Base-by-base conservation (phyloP, 1,284 basidiomycete species). In the Paramarasmius palmivorus region DNA sequence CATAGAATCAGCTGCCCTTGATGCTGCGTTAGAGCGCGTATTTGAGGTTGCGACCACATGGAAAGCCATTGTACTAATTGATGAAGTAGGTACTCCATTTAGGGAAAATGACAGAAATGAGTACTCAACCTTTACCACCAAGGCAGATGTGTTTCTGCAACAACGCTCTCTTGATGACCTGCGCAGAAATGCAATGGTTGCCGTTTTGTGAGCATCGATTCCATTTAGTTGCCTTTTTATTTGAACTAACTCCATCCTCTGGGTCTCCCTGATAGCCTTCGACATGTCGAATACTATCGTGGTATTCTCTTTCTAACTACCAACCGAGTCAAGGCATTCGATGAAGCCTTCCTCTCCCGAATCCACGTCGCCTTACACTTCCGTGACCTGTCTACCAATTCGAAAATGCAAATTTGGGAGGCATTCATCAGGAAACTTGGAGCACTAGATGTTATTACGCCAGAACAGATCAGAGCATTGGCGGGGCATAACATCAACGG, bases 21-120 rank as follows among this genome's bases (percentile, higher is more conserved):
- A n/a, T n/a, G n/a, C n/a, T n/a, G n/a, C n/a, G n/a, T n/a, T n/a
- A n/a, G 71, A 78, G 53, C 69, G 70, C 19, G 73, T 78, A 14
- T 77, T 79, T 57, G 72, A 83, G 49, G 70, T 83, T 42, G 81
- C 81, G 0, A 80, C 81, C 10, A 71, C 74, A 19, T 86, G 83
- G 84, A 83, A 82, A 56, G 82, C 82, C 0, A 81, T 85, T 47
- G 77, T 85, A 0, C 70, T 85, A 41, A 83, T 86, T 53, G 83
- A 85, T 58, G 83, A 86, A 66, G 72, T 71, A 35, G 0, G 57
- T 17, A 9, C 19, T 36, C n/a, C 17, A 9, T 26, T 20, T 29
- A 2, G 49, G 6, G 12, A 9, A 19, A 55, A 6, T 20, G 17
- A 39, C 17, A 15, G 35, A 10, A 12, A 45, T 48, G 14, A 32